Conservation (phyloP, 2,329 filamentous ascomycete species). For the Epichloe brachyelytri region DNA sequence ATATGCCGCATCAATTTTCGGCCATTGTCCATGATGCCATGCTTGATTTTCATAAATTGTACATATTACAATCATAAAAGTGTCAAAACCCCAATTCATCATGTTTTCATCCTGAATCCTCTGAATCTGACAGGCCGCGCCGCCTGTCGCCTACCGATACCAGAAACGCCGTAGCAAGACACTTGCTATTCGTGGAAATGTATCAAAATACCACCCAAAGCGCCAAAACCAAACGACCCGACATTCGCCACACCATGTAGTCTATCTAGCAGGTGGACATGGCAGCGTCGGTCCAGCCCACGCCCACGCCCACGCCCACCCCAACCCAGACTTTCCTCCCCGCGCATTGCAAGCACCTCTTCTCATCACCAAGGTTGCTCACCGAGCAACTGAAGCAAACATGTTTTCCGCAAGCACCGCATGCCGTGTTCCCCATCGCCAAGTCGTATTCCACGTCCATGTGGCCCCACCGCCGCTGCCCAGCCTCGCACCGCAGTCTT, state of each 20-base stretch:
- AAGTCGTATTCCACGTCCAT: conserved; percentile 26
- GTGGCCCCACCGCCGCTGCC: conserved; percentile 12
- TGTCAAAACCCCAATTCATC: too few species aligned
- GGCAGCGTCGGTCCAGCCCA: conserved; percentile 9
- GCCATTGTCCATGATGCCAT: too few species aligned
- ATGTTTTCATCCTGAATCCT: too few species aligned
- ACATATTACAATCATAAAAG: too few species aligned
- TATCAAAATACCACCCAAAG: neutral
- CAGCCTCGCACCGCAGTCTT: conserved; percentile 36
- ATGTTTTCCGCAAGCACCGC: conserved; percentile 37
- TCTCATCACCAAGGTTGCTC: conserved; percentile 41
- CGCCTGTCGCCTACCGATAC: too few species aligned
- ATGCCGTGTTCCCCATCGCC: conserved; percentile 21
- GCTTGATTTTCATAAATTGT: too few species aligned
- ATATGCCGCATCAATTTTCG: too few species aligned
- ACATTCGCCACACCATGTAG: neutral
- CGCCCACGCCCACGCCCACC: neutral
- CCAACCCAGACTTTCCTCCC: conserved; percentile 18
- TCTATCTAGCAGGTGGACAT: conserved; percentile 14
- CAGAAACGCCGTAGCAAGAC: too few species aligned
- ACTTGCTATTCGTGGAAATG: too few species aligned
- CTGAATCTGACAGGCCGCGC: too few species aligned
- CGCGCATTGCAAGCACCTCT: conserved; percentile 40
- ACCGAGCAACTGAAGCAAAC: conserved; percentile 49
- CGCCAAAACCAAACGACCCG: neutral